A percentile compares a stretch with the other conserved stretches of the same genome.
phyloP scores from a whole-genome alignment of 768 basidiomycete genomes.

The Mycena pura region DNA sequence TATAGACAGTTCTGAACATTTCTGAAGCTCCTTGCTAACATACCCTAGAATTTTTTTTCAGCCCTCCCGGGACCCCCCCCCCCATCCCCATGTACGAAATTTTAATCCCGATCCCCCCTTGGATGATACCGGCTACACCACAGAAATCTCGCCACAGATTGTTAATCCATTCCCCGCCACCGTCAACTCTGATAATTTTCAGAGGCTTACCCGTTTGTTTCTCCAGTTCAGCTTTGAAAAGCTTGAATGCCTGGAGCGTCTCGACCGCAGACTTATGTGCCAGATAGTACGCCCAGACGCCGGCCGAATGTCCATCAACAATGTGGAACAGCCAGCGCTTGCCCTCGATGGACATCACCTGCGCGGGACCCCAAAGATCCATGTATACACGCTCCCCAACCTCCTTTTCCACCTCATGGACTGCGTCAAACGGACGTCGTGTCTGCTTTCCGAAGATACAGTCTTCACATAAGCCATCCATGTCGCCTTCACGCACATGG shows the following conservation, averaged over 20 bases:
- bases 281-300: neutral
- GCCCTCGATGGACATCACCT: neutral
- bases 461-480: constrained; percentile 4
- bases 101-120: too few species aligned
- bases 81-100: too few species aligned
- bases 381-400: constrained; percentile 10
- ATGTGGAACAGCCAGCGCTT: neutral
- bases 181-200: neutral
- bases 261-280: neutral
- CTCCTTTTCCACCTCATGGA: constrained; percentile 4
- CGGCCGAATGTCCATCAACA: neutral
- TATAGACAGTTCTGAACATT: too few species aligned
- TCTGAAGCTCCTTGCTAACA: too few species aligned
- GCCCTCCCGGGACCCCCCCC: too few species aligned
- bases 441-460: constrained; percentile 11
- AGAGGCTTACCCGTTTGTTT: constrained; percentile 1
- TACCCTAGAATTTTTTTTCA: too few species aligned
- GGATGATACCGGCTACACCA: too few species aligned
- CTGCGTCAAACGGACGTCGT: constrained; percentile 9
- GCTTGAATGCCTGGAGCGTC: constrained; percentile 2
- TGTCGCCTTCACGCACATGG: neutral
- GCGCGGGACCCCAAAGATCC: constrained; percentile 13
- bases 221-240: neutral
- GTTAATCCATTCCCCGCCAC: constrained; percentile 7
- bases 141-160: neutral